A percentile compares a stretch with the other conserved stretches of the same genome.
Evolutionary conservation across 441 rosid genomes (phyloP).

Genomic region (Pelargonium cotyledonis): DNA sequence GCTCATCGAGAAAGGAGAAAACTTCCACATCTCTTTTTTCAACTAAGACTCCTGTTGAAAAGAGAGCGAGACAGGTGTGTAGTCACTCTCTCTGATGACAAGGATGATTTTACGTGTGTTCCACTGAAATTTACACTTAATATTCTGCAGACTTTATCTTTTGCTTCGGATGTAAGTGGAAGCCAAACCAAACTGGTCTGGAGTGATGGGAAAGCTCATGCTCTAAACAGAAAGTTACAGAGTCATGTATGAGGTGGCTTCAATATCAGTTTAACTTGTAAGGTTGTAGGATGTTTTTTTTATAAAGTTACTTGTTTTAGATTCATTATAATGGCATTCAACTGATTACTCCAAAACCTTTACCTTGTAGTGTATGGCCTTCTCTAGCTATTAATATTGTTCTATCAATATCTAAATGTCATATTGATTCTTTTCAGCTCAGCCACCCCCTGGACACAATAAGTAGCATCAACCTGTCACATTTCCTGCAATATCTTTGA

Average conservation of each 20-base stretch:
- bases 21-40: conserved; percentile 33
- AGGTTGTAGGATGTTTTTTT: not conserved
- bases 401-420: not conserved
- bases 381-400: not conserved
- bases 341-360: not conserved
- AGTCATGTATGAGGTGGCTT: conserved; percentile 21
- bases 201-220: conserved; percentile 43
- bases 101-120: not conserved
- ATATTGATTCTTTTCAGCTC: not conserved
- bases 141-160: conserved; percentile 58
- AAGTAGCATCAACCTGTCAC: not conserved
- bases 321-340: not conserved
- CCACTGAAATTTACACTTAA: not conserved
- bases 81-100: conserved; percentile 10
- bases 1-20: conserved; percentile 34
- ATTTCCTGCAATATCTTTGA: not conserved
- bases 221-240: conserved; percentile 28
- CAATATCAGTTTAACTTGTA: conserved; percentile 3
- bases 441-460: not conserved
- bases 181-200: conserved; percentile 79
- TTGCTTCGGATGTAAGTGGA: conserved; percentile 44
- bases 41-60: conserved; percentile 60
- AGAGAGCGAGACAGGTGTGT: conserved; percentile 71
- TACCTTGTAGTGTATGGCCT: not conserved
- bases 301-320: not conserved